Evolutionary conservation across 805 yeast species (phyloP), one percentile per base, ranked within the genome.

Genomic region (Starmerella vaccinii): DNA sequence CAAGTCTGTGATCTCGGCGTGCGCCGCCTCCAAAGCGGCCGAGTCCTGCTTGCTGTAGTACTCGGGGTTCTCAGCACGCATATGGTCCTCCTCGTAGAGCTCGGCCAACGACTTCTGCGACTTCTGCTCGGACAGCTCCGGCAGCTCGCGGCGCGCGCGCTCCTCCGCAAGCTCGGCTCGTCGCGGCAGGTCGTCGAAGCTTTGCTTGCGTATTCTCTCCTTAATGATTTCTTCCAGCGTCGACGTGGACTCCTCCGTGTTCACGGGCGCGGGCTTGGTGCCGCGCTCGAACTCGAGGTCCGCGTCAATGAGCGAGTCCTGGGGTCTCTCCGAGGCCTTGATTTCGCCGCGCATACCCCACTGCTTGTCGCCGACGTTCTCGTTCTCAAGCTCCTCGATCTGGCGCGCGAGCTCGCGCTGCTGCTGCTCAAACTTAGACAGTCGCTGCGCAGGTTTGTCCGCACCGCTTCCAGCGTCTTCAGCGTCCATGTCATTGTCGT

Each of bases 291-390:
- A 92, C 58, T 88, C 94, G 49, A 90, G 70, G 15, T 43, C 46
- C 16, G 46, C 41, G 60, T 84, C 82, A 51, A 92, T 66, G 35
- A 92, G 71, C 1, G 97, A 82, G 69, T 92, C 96, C 40, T 73
- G 71, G 7, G 95, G 95, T 63, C 98, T 76, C 57, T 82, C 83
- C 55, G 76, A 78, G 1, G 88, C 84, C 51, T 76, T 76, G 1
- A 86, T 88, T 68, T 92, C 98, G 68, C 98, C 98, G 60, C 81
- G 83, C 77, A 90, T 75, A 7, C 95, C 80, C 98, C 98, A 90
- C 61, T 80, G 80, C 70, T 92, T 90, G 51, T 83, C 90, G 4
- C 89, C 92, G 27, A 90, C 80, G 16, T 92, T 81, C 64, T 89
- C 97, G 41, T 80, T 78, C 68, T 90, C 98, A 46, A 89, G 71